These are phyloP conservation scores for Rachicladosporium sp. DNA, from an alignment of 2,329 filamentous ascomycete genomes.

Conservation along the genomic window DNA sequence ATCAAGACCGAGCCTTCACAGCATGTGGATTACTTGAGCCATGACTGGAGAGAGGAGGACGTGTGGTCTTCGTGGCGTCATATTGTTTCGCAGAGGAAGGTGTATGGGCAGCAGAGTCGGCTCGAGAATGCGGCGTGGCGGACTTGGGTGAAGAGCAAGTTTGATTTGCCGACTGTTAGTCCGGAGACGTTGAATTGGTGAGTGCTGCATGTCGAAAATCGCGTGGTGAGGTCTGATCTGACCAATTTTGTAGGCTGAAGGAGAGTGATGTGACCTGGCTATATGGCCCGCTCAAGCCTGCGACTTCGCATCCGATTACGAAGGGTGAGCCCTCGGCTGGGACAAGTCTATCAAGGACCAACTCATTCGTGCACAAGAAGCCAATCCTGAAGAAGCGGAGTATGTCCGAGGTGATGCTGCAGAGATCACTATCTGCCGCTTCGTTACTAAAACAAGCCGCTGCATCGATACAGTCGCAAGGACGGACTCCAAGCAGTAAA, in stretches of 20 bases:
- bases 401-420: slow-evolving; percentile 90
- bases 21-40: slow-evolving; percentile 90
- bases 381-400: slow-evolving; percentile 93
- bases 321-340: slow-evolving; percentile 37
- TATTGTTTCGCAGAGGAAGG: slow-evolving; percentile 64
- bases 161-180: slow-evolving; percentile 73
- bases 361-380: slow-evolving; percentile 68
- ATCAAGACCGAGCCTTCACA: slow-evolving; percentile 63
- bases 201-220: slow-evolving; percentile 21
- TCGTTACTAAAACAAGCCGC: slow-evolving; percentile 83
- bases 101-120: slow-evolving; percentile 69
- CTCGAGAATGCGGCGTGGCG: slow-evolving; percentile 96
- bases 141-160: slow-evolving; percentile 89
- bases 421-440: slow-evolving; percentile 74
- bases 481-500: slow-evolving; percentile 24
- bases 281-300: slow-evolving; percentile 80
- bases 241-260: slow-evolving; percentile 58
- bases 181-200: slow-evolving; percentile 92
- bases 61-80: slow-evolving; percentile 97
- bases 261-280: slow-evolving; percentile 97
- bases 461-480: slow-evolving; percentile 74
- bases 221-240: slow-evolving; percentile 13
- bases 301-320: slow-evolving; percentile 42
- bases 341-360: slow-evolving; percentile 46
- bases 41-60: slow-evolving; percentile 89